Base-by-base conservation (phyloP, 768 basidiomycete genomes). In the Pleurotus cornucopiae region DNA sequence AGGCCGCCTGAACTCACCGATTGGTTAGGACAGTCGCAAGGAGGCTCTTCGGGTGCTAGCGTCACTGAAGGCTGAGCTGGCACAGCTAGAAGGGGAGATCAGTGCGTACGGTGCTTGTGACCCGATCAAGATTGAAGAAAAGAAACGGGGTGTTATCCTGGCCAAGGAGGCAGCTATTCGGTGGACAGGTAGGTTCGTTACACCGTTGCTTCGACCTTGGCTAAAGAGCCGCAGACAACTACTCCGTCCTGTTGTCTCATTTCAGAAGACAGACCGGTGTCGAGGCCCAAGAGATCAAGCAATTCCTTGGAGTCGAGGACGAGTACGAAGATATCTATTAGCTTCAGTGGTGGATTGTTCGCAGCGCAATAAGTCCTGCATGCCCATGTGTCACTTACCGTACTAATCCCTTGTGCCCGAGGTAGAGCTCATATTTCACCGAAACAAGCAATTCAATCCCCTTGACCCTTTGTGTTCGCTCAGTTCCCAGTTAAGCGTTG, bases 121-220 rank as follows among this genome's bases (percentile, higher is more conserved):
- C 70, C 94, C 94, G 0, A 79, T 75, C 45, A 88, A 85, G 68
- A 77, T 94, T 18, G 88, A 94, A 64, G 84, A 88, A 66, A 88
- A 85, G 66, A 83, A 79, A 49, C 73, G 88, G 46, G 91, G 87
- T 0, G 77, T 84, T 7, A 77, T 81, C 49, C 75, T 94, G 12
- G 91, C 89, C 2, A 90, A 88, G 59, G 92, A 96, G 65, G 93
- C 91, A 11, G 82, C 88, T 11, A 66, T 86, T 20, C 84, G 91
- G 12, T 94, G 93, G 90, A 98, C 94, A 37, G 94, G 94, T 95
- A 61, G 56, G 84, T 70, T 14, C 25, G n/a, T 16, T 45, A 20
- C 14, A 25, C 2, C 13, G 16, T 43, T 18, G 7, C 46, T 34
- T 26, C 13, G 21, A n/a, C 26, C 16, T 40, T 25, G 43, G 18